These are phyloP conservation scores for Gymnopus androsaceus DNA, from an alignment of 1,284 basidiomycete species.

Conservation along the genomic window DNA sequence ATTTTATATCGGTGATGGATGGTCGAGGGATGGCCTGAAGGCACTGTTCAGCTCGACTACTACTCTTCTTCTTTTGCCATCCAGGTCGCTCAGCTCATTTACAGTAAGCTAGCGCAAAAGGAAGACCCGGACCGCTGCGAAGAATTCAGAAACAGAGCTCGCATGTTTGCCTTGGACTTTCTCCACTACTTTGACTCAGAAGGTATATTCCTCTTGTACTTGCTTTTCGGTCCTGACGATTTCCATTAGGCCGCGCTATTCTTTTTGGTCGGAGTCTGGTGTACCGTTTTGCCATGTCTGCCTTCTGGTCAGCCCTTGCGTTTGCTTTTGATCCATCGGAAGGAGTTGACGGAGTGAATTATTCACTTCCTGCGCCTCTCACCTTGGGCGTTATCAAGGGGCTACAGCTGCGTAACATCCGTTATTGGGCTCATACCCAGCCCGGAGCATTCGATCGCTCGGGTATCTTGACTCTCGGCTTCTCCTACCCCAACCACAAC, in stretches of 20 bases:
- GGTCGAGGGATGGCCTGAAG: constrained; percentile 78
- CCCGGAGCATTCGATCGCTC: constrained; percentile 56
- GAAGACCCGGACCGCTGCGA: constrained; percentile 67
- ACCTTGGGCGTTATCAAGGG: constrained; percentile 78
- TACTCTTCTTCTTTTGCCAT: constrained; percentile 82
- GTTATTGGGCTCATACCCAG: constrained; percentile 67
- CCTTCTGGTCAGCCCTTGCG: constrained; percentile 75
- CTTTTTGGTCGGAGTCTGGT: constrained; percentile 78
- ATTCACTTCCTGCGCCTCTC: constrained; percentile 56
- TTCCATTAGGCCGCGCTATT: constrained; percentile 61
- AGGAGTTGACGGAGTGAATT: constrained; percentile 62
- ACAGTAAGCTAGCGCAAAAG: constrained; percentile 65
- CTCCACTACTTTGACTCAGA: constrained; percentile 75
- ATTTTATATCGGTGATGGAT: constrained; percentile 76
- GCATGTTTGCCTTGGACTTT: constrained; percentile 68
- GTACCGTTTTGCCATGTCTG: constrained; percentile 78
- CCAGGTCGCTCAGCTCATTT: constrained; percentile 72
- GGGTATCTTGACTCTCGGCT: constrained; percentile 76
- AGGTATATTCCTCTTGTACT: constrained; percentile 41
- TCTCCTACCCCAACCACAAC: constrained; percentile 71
- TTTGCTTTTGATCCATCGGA: constrained; percentile 73
- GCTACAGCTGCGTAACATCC: constrained; percentile 70
- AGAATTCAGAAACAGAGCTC: constrained; percentile 64
- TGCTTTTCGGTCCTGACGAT: neutral
- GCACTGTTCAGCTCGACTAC: constrained; percentile 78